Percentiles rank a stretch among this genome's conserved stretches.
Evolutionary conservation across 2,329 filamentous ascomycete genomes (phyloP).

Genomic region (Diaporthe amygdali): DNA sequence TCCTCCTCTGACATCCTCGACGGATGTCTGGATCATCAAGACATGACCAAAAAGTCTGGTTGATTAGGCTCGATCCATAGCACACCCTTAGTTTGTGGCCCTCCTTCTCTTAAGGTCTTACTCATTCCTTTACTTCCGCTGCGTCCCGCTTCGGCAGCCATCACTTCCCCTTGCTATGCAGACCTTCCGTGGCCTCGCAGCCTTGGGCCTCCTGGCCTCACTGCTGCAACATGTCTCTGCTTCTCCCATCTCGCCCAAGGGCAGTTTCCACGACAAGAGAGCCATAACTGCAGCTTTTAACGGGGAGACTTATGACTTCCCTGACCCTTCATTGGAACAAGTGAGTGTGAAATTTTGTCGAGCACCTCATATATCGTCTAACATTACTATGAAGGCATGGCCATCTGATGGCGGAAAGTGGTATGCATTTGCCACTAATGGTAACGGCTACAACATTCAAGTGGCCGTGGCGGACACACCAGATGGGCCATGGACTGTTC

Average conservation of each 20-base stretch:
- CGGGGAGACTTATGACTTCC: conserved; percentile 46
- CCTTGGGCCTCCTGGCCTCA: conserved; percentile 18
- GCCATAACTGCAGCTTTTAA: conserved; percentile 17
- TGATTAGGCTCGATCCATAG: background rate
- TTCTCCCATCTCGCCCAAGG: background rate
- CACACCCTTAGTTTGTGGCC: background rate
- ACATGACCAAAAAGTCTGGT: background rate
- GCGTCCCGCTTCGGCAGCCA: background rate
- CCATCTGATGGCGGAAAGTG: conserved; percentile 45
- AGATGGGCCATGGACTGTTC: conserved; percentile 49
- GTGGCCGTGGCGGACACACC: conserved; percentile 56
- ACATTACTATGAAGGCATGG: conserved; percentile 33
- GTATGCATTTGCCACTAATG: conserved; percentile 64
- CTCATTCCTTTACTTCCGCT: background rate
- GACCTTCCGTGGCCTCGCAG: background rate
- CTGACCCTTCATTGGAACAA: conserved; percentile 59
- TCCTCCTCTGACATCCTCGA: conserved; percentile 16
- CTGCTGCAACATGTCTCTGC: conserved; percentile 2
- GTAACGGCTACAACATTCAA: conserved; percentile 57
- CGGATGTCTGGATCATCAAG: background rate
- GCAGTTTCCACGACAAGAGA: conserved; percentile 13
- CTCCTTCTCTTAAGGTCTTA: background rate
- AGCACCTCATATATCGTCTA: background rate
- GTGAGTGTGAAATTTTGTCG: conserved; percentile 25
- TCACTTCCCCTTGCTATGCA: background rate